These are phyloP conservation scores for Populus nigra DNA, from an alignment of 345 rosid genomes.

Conservation along the genomic window DNA sequence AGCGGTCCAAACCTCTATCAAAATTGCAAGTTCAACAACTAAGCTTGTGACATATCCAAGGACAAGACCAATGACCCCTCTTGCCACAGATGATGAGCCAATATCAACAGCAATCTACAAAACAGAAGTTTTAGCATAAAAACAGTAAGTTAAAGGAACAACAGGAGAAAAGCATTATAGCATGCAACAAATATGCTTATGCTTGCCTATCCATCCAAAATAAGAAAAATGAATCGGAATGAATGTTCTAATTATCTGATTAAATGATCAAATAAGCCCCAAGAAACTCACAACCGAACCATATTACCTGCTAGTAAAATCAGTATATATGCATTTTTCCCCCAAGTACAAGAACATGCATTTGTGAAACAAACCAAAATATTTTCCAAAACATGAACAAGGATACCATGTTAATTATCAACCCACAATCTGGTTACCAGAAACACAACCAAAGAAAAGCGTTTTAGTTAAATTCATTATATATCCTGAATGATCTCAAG, in stretches of 20 bases:
- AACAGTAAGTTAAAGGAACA: background rate
- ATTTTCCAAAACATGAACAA: background rate
- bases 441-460: background rate
- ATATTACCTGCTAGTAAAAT: background rate
- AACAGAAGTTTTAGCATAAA: slow-evolving; percentile 5
- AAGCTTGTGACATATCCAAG: slow-evolving; percentile 95
- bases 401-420: background rate
- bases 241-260: background rate
- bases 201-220: background rate
- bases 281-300: background rate
- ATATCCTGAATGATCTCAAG: background rate
- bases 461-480: background rate
- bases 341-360: background rate
- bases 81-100: slow-evolving; percentile 98
- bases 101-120: slow-evolving; percentile 94
- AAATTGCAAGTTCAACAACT: slow-evolving; percentile 90
- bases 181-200: background rate
- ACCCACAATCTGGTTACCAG: background rate
- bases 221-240: background rate
- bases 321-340: background rate
- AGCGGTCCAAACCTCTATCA: slow-evolving; percentile 68
- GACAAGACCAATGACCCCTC: slow-evolving; percentile 82
- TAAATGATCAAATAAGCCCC: background rate
- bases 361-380: background rate
- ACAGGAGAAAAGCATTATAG: slow-evolving; percentile 2